Evolutionary conservation across 192 early-diverging fungal genomes (phyloP), one percentile per base, ranked within the genome.

Genomic region (Mortierella hygrophila): DNA sequence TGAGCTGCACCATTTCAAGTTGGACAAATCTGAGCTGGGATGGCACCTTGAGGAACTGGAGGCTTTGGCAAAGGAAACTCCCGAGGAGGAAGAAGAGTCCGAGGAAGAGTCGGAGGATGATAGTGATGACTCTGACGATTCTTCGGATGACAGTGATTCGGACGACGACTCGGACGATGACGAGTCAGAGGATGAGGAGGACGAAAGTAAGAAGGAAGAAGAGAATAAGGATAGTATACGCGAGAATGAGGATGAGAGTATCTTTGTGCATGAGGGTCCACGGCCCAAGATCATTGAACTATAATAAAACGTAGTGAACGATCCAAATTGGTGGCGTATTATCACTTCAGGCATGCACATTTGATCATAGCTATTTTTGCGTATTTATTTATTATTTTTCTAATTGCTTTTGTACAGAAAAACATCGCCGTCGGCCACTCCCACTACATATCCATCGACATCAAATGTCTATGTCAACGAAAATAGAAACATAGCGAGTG

Each of bases 1-100:
- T 76, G 94, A 98, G 90, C 32, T 99, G 65, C 90, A 97, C 76
- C 91, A 93, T 80, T 90, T 94, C 72, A 88, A 91, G 47, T 15
- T 98, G 3, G 74, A 89, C 15, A 98, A 97, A 78, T 78, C 92
- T 6, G 93, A 94, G 15, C 74, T 93, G 44, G 96, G 93, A 6
- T 98, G 94, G 95, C 81, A 93, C 40, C 90, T 99, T 71, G 93
- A 96, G n/a, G 94, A 93, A 42, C 88, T 96, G 46, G 97, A 99
- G 74, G 88, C 93, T 26, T 77, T 93, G 75, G 94, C 93, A 2
- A 76, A 90, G 68, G 93, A 93, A 75, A 79, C 88, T 6, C 90
- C 87, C 2, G 91, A 93, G 16, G 77, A 82, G 38, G 82, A 85
- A 18, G 73, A 83, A 37, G 63, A 68, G 4, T 29, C 37, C 18